These are phyloP conservation scores for Eruca vesicaria DNA, from an alignment of 441 rosid genomes.

Conservation along the genomic window DNA sequence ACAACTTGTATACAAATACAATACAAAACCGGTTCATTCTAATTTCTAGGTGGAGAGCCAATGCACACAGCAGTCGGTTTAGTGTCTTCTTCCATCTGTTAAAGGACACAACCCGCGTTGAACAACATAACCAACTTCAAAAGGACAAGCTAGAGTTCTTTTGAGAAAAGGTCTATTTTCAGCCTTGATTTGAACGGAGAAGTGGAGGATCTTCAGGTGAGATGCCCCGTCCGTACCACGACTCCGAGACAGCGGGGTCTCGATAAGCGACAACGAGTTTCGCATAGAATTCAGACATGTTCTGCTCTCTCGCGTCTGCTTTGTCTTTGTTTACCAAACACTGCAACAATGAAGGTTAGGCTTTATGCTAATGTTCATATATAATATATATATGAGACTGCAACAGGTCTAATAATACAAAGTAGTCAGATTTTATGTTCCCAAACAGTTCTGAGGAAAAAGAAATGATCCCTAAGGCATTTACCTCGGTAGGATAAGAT, in stretches of 20 bases:
- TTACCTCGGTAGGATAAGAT: slow-evolving; percentile 80
- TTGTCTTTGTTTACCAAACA: slow-evolving; percentile 74
- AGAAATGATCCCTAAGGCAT: slow-evolving; percentile 3
- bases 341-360: slow-evolving; percentile 39
- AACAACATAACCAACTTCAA: slow-evolving; percentile 9
- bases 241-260: slow-evolving; percentile 65
- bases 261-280: slow-evolving; percentile 60
- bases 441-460: neutral
- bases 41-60: slow-evolving; percentile 14
- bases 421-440: neutral
- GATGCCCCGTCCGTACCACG: slow-evolving; percentile 38
- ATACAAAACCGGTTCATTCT: slow-evolving; percentile 4
- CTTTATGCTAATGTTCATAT: neutral
- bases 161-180: neutral
- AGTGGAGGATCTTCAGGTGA: slow-evolving; percentile 48
- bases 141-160: neutral
- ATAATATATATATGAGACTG: neutral
- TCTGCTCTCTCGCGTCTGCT: slow-evolving; percentile 55
- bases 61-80: slow-evolving; percentile 20
- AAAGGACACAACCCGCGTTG: neutral
- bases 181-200: slow-evolving; percentile 26
- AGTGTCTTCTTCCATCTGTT: neutral
- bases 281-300: slow-evolving; percentile 57
- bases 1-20: neutral
- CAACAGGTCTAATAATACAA: neutral